These are phyloP conservation scores for Lactifluus echinatus DNA, from an alignment of 768 basidiomycete genomes.

Conservation along the genomic window DNA sequence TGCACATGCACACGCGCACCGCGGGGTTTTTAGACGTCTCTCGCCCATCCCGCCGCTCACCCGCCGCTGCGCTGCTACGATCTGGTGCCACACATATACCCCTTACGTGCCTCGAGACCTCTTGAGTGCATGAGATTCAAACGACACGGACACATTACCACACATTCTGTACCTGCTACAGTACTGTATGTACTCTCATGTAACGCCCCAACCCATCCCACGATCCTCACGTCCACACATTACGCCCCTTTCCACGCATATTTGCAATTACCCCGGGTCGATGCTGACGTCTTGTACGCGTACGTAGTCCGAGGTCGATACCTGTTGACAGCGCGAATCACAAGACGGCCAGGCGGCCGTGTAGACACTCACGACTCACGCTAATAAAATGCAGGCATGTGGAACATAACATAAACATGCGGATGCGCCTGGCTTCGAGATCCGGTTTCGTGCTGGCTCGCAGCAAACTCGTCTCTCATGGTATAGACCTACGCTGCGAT, in stretches of 20 bases:
- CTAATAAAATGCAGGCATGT: background rate
- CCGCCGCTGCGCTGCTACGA: background rate
- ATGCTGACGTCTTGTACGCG: background rate
- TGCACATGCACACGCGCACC: background rate
- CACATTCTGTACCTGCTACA: constrained; percentile 7
- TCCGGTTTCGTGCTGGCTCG: background rate
- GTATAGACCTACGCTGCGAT: no score
- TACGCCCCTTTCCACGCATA: background rate
- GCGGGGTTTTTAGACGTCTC: background rate
- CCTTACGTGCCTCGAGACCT: background rate
- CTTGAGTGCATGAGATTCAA: background rate
- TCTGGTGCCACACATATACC: background rate
- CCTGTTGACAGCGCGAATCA: background rate
- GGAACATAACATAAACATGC: background rate
- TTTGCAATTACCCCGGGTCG: background rate
- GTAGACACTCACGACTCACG: background rate
- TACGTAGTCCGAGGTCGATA: background rate
- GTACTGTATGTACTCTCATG: constrained; percentile 8
- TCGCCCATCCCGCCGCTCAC: background rate
- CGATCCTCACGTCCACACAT: background rate
- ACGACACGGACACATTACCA: background rate
- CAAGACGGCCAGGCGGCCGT: background rate
- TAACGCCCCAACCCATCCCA: background rate
- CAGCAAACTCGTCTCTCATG: no score
- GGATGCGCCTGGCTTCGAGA: background rate